Conservation (phyloP, 1,284 basidiomycete genomes). For the Tremellales sp. region DNA sequence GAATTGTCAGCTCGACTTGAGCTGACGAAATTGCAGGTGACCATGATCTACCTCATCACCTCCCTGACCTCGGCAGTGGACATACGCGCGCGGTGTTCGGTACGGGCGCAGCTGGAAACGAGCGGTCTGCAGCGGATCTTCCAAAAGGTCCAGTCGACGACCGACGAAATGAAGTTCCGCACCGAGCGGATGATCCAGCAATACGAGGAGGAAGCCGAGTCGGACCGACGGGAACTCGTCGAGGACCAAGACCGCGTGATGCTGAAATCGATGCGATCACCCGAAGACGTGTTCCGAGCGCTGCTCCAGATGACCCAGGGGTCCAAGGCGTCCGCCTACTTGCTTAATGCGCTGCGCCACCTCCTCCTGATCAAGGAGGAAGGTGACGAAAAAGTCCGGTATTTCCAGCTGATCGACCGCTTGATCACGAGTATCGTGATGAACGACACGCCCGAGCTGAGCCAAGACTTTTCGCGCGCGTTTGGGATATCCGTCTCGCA, state of each 20-base stretch:
- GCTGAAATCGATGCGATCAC: conserved; percentile 71
- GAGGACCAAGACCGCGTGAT: conserved; percentile 74
- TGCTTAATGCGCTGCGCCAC: conserved; percentile 89
- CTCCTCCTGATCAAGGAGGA: conserved; percentile 85
- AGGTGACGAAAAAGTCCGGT: conserved; percentile 73
- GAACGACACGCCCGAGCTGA: conserved; percentile 67
- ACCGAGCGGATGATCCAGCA: conserved; percentile 68
- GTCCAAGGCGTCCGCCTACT: conserved; percentile 76
- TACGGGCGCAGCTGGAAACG: conserved; percentile 73
- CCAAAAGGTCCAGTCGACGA: conserved; percentile 64
- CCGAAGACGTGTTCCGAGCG: conserved; percentile 82
- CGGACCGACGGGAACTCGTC: conserved; percentile 73
- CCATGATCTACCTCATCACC: conserved; percentile 30
- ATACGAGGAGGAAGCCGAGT: conserved; percentile 65
- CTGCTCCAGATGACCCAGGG: conserved; percentile 70
- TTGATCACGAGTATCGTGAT: conserved; percentile 88
- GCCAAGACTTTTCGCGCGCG: conserved; percentile 73
- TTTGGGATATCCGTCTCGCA: conserved; percentile 86
- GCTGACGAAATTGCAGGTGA: conserved; percentile 19
- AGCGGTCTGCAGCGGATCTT: conserved; percentile 76
- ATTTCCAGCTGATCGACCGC: conserved; percentile 92
- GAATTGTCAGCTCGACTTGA: background rate
- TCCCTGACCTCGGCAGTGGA: conserved; percentile 30
- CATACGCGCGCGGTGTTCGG: conserved; percentile 39
- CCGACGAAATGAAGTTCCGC: conserved; percentile 49